A percentile compares a stretch with the other conserved stretches of the same genome.
Evolutionary conservation across 768 basidiomycete species (phyloP).

Genomic region (Leccinum truebloodii): DNA sequence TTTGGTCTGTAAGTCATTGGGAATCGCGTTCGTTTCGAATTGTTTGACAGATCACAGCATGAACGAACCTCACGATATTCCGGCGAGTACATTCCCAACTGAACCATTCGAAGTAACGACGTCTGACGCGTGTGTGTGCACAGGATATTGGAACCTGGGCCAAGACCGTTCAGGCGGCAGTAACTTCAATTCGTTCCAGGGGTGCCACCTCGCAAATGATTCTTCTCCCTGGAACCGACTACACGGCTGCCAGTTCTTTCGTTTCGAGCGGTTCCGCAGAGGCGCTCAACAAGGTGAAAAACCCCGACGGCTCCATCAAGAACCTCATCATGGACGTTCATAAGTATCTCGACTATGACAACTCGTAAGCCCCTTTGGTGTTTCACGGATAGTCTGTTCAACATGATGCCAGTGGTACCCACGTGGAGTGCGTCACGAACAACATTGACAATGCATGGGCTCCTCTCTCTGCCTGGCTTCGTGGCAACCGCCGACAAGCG

Average conservation of each 20-base stretch:
- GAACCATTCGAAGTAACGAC: constrained; percentile 45
- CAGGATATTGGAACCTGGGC: constrained; percentile 50
- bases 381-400: constrained; percentile 16
- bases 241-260: constrained; percentile 53
- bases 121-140: neutral
- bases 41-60: constrained; percentile 37
- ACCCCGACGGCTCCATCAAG: constrained; percentile 45
- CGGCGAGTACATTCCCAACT: constrained; percentile 45
- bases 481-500: constrained; percentile 50
- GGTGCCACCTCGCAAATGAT: constrained; percentile 57
- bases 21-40: neutral
- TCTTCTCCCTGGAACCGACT: constrained; percentile 60
- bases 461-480: constrained; percentile 50
- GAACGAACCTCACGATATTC: constrained; percentile 66
- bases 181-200: constrained; percentile 57
- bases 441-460: constrained; percentile 50
- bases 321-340: constrained; percentile 62
- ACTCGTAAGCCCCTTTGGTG: constrained; percentile 38
- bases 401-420: constrained; percentile 40
- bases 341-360: constrained; percentile 60
- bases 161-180: constrained; percentile 52
- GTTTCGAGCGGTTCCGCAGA: constrained; percentile 51
- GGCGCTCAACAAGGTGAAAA: constrained; percentile 45
- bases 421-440: constrained; percentile 49
- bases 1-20: constrained; percentile 46